Evolutionary conservation across 2,329 filamentous ascomycete species (phyloP), one percentile per base, ranked within the genome.

Genomic region (Colletotrichum sp.): DNA sequence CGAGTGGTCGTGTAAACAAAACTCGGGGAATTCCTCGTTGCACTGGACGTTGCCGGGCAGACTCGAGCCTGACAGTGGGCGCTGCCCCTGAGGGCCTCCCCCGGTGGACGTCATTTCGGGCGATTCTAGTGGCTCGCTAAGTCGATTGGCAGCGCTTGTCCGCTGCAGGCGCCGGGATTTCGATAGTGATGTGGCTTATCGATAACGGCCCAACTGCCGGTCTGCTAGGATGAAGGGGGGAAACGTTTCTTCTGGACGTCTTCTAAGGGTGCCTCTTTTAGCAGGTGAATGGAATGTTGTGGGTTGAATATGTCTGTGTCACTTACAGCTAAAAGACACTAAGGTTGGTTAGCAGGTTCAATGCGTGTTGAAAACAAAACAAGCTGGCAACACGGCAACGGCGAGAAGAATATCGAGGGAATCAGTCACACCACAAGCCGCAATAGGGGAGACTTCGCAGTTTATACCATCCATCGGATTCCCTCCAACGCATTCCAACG

Each of bases 1-100:
- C 66, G 70, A 77, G 75, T 71, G 75, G 68, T 72, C 66, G 57
- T 83, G 84, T 87, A 87, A 87, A 87, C 86, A 87, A 84, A 85
- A 84, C 81, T 83, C 82, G 79, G 84, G 83, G 83, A 85, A 85
- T 80, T 82, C 81, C 79, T 85, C 82, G 74, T 80, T 81, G 78
- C 78, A 76, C 73, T 80, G 79, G 75, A 78, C 78, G 84, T 86
- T 86, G 84, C 84, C 79, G 81, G 83, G 85, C 80, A 81, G 82
- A 75, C 15, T 64, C 21, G 71, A 70, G 61, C 65, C 66, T 55
- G 74, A 74, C 74, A 76, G 71, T 60, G 74, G 74, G 30, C 67
- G 72, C 58, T 61, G 64, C 77, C 77, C 75, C 77, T 78, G 77
- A 73, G 69, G 32, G 55, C 58, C 32, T 26, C 72, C 71, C 71